Evolutionary conservation across 345 rosid genomes (phyloP).

Genomic region (Populus deltoides): DNA sequence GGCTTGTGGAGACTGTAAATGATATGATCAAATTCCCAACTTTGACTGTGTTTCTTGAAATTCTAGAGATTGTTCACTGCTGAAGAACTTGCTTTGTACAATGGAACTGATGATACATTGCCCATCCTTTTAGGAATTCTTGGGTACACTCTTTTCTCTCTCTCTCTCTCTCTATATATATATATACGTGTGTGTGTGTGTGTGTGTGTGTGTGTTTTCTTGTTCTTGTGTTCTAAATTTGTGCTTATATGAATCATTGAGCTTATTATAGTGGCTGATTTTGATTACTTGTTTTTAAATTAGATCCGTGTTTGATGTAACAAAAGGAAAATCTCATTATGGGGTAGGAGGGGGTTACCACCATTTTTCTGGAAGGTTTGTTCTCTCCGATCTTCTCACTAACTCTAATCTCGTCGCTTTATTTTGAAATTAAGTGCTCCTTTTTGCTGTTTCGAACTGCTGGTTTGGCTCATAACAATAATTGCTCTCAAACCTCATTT

Average conservation of each 20-base stretch:
- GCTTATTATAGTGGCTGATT: background rate
- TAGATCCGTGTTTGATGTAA: constrained; percentile 95
- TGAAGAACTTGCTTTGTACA: constrained; percentile 69
- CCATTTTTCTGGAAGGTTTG: constrained; percentile 93
- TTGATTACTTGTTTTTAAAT: background rate
- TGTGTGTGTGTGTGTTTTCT: no score
- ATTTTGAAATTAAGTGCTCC: background rate
- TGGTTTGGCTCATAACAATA: background rate
- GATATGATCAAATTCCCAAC: background rate
- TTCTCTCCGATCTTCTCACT: constrained; percentile 2
- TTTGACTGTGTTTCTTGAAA: background rate
- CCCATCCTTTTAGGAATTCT: constrained; percentile 83
- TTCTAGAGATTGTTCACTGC: constrained; percentile 57
- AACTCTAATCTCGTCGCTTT: background rate
- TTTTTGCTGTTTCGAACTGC: background rate
- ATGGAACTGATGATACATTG: constrained; percentile 68
- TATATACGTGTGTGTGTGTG: no score
- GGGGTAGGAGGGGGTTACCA: constrained; percentile 84
- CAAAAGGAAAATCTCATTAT: constrained; percentile 88
- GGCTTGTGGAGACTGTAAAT: background rate
- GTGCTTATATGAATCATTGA: background rate
- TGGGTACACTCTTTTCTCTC: constrained; percentile 46
- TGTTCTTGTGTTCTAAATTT: background rate
- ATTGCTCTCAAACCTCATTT: background rate
- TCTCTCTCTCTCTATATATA: background rate